Percentiles rank a stretch among this genome's conserved stretches.
Evolutionary conservation across 2,329 filamentous ascomycete genomes (phyloP).

Genomic region (Remersonia thermophila): DNA sequence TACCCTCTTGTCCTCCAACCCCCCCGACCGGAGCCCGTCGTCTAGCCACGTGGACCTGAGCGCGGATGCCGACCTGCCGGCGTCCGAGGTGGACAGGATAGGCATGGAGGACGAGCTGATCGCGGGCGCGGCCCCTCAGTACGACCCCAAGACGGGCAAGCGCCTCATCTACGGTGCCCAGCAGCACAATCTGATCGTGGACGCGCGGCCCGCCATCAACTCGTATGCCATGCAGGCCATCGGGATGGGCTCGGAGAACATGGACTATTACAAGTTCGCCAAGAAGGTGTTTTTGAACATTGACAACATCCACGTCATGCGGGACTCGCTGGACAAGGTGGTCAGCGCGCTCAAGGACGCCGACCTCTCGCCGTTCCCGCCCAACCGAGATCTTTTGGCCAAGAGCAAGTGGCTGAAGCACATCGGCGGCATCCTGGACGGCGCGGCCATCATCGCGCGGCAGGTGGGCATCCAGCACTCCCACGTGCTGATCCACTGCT

Average conservation of each 20-base stretch:
- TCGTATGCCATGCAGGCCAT: constrained; percentile 89
- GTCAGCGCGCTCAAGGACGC: constrained; percentile 86
- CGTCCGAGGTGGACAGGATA: constrained; percentile 50
- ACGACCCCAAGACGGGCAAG: constrained; percentile 48
- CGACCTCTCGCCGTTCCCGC: constrained; percentile 71
- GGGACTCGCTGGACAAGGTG: constrained; percentile 76
- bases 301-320: constrained; percentile 98
- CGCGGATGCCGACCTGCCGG: constrained; percentile 33
- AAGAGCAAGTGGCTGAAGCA: constrained; percentile 90
- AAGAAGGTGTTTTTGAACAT: constrained; percentile 89
- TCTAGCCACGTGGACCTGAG: constrained; percentile 41
- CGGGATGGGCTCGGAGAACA: constrained; percentile 90
- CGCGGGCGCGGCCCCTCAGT: constrained; percentile 34
- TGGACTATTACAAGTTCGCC: constrained; percentile 91
- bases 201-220: constrained; percentile 88
- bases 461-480: constrained; percentile 88
- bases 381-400: constrained; percentile 65
- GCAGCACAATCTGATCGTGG: constrained; percentile 87
- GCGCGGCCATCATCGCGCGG: constrained; percentile 69
- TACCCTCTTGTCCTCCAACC: constrained; percentile 21
- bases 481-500: constrained; percentile 93
- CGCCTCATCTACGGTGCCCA: constrained; percentile 77
- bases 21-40: constrained; percentile 28
- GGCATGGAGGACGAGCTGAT: constrained; percentile 58
- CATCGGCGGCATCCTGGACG: constrained; percentile 71